A percentile compares a stretch with the other conserved stretches of the same genome.
These are phyloP conservation scores for Leccinum rimulosum DNA, from an alignment of 768 basidiomycete genomes.

Conservation along the genomic window DNA sequence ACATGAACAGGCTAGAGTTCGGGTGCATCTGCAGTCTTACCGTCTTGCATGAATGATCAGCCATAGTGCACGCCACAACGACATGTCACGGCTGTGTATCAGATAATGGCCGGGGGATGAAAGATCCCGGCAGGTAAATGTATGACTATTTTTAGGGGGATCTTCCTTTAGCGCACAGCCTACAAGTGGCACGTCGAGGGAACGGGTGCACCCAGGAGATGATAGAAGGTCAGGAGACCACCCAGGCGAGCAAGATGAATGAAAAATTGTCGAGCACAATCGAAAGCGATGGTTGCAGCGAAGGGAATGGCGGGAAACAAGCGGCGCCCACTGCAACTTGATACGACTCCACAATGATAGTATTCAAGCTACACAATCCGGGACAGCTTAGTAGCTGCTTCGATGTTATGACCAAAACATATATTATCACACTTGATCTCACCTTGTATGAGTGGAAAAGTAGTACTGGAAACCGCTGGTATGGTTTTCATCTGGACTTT, in stretches of 20 bases:
- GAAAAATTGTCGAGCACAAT: too few species aligned
- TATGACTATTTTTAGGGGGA: conserved; percentile 5
- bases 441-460: too few species aligned
- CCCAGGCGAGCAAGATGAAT: too few species aligned
- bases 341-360: too few species aligned
- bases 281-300: too few species aligned
- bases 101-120: conserved; percentile 2
- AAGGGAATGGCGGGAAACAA: not conserved
- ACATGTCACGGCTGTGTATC: conserved; percentile 2
- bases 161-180: not conserved
- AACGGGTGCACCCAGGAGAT: not conserved
- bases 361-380: too few species aligned
- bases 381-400: too few species aligned
- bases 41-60: conserved; percentile 2
- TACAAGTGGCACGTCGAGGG: not conserved
- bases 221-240: not conserved
- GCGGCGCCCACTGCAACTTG: not conserved
- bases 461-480: too few species aligned
- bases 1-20: conserved; percentile 4
- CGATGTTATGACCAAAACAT: too few species aligned
- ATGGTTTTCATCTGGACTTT: too few species aligned
- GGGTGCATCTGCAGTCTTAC: not conserved
- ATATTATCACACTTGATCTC: too few species aligned
- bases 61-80: conserved; percentile 3
- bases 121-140: conserved; percentile 11